These are phyloP conservation scores for Davidsoniella virescens DNA, from an alignment of 2,329 filamentous ascomycete genomes.

Conservation along the genomic window DNA sequence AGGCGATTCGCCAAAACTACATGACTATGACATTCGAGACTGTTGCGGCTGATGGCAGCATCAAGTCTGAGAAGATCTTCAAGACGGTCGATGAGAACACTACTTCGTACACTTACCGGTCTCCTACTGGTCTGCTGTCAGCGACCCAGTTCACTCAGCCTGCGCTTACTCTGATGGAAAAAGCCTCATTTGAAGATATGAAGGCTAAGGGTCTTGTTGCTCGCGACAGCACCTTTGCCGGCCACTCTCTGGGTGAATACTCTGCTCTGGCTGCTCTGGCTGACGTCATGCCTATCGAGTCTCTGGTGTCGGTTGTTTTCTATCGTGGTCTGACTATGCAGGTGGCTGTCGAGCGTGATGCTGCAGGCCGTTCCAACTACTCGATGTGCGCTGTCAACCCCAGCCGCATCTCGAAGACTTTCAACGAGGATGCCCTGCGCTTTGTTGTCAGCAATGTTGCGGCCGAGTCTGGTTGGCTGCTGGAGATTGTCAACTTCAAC, in stretches of 20 bases:
- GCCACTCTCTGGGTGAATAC: constrained; percentile 96
- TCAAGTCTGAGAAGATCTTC: constrained; percentile 99
- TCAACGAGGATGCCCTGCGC: constrained; percentile 92
- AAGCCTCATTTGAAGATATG: constrained; percentile 99
- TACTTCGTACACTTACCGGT: constrained; percentile 91
- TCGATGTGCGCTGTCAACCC: constrained; percentile 99
- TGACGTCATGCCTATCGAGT: constrained; percentile 99
- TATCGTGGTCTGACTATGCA: constrained; percentile 99
- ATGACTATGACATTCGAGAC: constrained; percentile 99
- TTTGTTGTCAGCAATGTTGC: constrained; percentile 94
- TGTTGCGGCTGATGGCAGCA: constrained; percentile 75
- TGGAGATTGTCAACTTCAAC: constrained; percentile 98
- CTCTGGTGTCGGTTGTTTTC: constrained; percentile 94
- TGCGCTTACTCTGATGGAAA: constrained; percentile 96
- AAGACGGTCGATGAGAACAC: constrained; percentile 91
- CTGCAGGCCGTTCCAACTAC: constrained; percentile 86
- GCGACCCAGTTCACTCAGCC: constrained; percentile 98
- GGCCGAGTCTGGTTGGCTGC: constrained; percentile 82
- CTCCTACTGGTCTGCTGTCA: constrained; percentile 82
- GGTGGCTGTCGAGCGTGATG: constrained; percentile 94
- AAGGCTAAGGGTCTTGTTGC: constrained; percentile 91
- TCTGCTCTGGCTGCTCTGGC: constrained; percentile 89
- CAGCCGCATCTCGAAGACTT: constrained; percentile 93
- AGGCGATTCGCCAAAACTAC: constrained; percentile 96
- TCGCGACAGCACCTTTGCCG: constrained; percentile 90